These are phyloP conservation scores for Xanthoceras sorbifolium DNA, from an alignment of 345 rosid species.

Conservation along the genomic window DNA sequence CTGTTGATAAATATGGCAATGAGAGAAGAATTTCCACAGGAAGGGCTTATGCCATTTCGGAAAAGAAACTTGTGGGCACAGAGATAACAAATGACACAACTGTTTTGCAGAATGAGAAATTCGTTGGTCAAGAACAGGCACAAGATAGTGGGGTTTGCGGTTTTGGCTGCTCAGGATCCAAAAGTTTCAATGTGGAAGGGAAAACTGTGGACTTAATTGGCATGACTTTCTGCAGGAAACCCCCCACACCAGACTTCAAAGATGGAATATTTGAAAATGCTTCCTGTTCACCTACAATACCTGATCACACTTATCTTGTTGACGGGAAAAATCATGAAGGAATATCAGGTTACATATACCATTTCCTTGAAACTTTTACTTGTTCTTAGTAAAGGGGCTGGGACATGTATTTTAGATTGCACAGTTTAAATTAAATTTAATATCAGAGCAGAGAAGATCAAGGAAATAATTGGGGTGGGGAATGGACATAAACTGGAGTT, in stretches of 20 bases:
- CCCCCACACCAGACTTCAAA: slow-evolving; percentile 40
- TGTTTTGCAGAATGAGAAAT: slow-evolving; percentile 25
- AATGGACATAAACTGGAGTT: background rate
- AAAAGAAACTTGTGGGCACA: slow-evolving; percentile 27
- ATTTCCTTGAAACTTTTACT: background rate
- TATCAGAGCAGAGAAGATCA: background rate
- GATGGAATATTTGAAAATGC: slow-evolving; percentile 39
- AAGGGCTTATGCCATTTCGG: slow-evolving; percentile 22
- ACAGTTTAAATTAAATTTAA: background rate
- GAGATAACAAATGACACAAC: slow-evolving; percentile 19
- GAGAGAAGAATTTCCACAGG: slow-evolving; percentile 22
- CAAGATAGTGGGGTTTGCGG: slow-evolving; percentile 21
- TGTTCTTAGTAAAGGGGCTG: background rate
- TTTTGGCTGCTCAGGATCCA: slow-evolving; percentile 19
- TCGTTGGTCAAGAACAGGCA: slow-evolving; percentile 28
- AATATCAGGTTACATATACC: slow-evolving; percentile 46
- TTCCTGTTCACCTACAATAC: slow-evolving; percentile 30
- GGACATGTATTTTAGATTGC: slow-evolving; percentile 5
- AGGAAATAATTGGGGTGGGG: background rate
- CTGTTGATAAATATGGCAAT: slow-evolving; percentile 2
- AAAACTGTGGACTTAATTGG: slow-evolving; percentile 37
- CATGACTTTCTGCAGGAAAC: slow-evolving; percentile 57
- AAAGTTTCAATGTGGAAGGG: slow-evolving; percentile 24
- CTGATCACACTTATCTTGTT: slow-evolving; percentile 23
- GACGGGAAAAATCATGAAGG: slow-evolving; percentile 33